A percentile compares a stretch with the other conserved stretches of the same genome.
These are phyloP conservation scores for Urostyla sp. DNA, from an alignment of 73 alveolate genomes.

Conservation along the genomic window DNA sequence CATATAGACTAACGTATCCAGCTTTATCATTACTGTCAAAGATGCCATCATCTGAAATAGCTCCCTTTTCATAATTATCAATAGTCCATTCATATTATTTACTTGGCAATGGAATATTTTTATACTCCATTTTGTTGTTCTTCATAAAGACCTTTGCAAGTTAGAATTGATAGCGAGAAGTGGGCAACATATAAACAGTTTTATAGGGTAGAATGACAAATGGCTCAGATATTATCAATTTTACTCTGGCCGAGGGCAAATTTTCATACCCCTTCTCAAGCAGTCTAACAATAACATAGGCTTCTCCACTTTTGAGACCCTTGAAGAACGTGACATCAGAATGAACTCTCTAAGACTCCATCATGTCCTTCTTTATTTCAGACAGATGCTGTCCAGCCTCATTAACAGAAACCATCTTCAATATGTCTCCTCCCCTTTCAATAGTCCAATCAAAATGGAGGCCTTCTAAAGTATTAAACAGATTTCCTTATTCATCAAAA, in stretches of 20 bases:
- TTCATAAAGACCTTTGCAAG: slow-evolving; percentile 41
- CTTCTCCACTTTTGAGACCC: slow-evolving; percentile 87
- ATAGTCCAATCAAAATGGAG: slow-evolving; percentile 91
- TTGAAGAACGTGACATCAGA: slow-evolving; percentile 80
- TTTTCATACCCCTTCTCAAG: slow-evolving; percentile 79
- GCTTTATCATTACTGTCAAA: slow-evolving; percentile 46
- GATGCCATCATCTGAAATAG: slow-evolving; percentile 49
- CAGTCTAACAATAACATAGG: slow-evolving; percentile 72
- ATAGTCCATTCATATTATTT: slow-evolving; percentile 52
- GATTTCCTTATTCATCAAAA: slow-evolving; percentile 88
- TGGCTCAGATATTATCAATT: slow-evolving; percentile 52
- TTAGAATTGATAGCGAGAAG: slow-evolving; percentile 73
- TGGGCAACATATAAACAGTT: slow-evolving; percentile 73
- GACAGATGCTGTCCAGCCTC: slow-evolving; percentile 76
- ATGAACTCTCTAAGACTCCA: slow-evolving; percentile 72
- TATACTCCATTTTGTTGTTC: slow-evolving; percentile 23
- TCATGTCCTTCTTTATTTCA: slow-evolving; percentile 74
- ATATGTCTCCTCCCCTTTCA: slow-evolving; percentile 72
- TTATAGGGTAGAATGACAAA: slow-evolving; percentile 75
- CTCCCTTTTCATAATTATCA: slow-evolving; percentile 15
- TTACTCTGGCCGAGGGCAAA: slow-evolving; percentile 44
- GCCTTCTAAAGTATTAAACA: slow-evolving; percentile 88
- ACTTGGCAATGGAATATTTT: slow-evolving; percentile 50
- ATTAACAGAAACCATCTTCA: slow-evolving; percentile 71
- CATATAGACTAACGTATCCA: slow-evolving; percentile 53